These are phyloP conservation scores for Kokia cookei DNA, from an alignment of 441 rosid genomes.

Conservation along the genomic window DNA sequence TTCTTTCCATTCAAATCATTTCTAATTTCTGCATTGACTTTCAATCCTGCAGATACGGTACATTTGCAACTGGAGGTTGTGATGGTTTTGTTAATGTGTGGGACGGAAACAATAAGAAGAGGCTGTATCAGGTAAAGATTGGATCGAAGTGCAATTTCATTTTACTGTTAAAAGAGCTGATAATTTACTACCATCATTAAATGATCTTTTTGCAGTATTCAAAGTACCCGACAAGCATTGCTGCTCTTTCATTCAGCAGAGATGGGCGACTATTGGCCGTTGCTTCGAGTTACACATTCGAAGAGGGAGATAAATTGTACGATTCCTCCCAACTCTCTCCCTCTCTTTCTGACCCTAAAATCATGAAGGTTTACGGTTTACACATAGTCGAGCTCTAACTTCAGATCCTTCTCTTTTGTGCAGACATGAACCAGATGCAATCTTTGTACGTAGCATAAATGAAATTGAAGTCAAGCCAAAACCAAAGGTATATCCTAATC, in stretches of 20 bases:
- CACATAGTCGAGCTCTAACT: neutral
- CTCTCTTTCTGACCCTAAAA: neutral
- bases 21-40: slow-evolving; percentile 7
- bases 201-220: slow-evolving; percentile 54
- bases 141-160: neutral
- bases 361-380: neutral
- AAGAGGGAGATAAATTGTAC: slow-evolving; percentile 94
- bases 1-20: neutral
- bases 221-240: slow-evolving; percentile 84
- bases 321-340: slow-evolving; percentile 8
- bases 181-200: neutral
- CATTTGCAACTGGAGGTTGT: slow-evolving; percentile 96
- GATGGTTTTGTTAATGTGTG: slow-evolving; percentile 93
- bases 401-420: slow-evolving; percentile 13
- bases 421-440: slow-evolving; percentile 92
- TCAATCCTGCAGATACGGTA: slow-evolving; percentile 68
- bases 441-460: slow-evolving; percentile 66
- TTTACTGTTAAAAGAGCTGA: neutral
- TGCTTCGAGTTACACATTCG: slow-evolving; percentile 95
- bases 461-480: slow-evolving; percentile 92
- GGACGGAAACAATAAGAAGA: slow-evolving; percentile 97
- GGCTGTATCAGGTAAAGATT: slow-evolving; percentile 77
- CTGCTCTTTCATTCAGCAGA: slow-evolving; percentile 90
- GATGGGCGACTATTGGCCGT: slow-evolving; percentile 93
- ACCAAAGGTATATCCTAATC: slow-evolving; percentile 74